A percentile compares a stretch with the other conserved stretches of the same genome.
Conservation (phyloP, 768 basidiomycete species). For the Boletus reticuloceps region DNA sequence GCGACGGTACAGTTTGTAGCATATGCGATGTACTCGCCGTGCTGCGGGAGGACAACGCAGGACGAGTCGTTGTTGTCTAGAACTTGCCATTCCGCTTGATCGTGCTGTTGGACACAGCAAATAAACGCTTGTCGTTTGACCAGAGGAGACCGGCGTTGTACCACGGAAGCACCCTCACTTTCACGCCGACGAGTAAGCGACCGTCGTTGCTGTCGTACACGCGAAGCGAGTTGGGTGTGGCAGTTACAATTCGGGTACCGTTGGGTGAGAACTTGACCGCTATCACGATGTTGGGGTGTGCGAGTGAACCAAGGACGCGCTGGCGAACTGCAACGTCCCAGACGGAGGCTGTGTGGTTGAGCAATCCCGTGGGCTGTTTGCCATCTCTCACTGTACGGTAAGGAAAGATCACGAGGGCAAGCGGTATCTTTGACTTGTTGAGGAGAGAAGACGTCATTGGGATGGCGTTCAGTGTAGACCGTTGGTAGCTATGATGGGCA, state of each 20-base stretch:
- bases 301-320: not conserved
- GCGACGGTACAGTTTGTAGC: not conserved
- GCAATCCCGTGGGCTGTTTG: not conserved
- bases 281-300: not conserved
- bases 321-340: not conserved
- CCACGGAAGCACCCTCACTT: not conserved
- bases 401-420: too few species aligned
- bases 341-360: not conserved
- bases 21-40: conserved; percentile 1
- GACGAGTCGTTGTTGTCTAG: not conserved
- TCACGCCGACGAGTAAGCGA: not conserved
- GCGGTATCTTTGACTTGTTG: too few species aligned
- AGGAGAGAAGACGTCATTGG: too few species aligned
- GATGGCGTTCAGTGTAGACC: too few species aligned
- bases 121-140: not conserved
- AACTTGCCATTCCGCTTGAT: not conserved
- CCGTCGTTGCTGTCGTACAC: not conserved
- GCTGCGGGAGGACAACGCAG: not conserved
- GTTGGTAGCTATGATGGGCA: too few species aligned
- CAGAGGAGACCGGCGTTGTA: conserved; percentile 5
- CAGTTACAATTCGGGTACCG: conserved; percentile 5
- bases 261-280: not conserved
- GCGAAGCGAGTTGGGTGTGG: not conserved
- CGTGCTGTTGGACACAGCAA: not conserved
- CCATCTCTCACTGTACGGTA: too few species aligned